Conservation (phyloP, 768 basidiomycete species). For the Termitomyces eurrhizus region DNA sequence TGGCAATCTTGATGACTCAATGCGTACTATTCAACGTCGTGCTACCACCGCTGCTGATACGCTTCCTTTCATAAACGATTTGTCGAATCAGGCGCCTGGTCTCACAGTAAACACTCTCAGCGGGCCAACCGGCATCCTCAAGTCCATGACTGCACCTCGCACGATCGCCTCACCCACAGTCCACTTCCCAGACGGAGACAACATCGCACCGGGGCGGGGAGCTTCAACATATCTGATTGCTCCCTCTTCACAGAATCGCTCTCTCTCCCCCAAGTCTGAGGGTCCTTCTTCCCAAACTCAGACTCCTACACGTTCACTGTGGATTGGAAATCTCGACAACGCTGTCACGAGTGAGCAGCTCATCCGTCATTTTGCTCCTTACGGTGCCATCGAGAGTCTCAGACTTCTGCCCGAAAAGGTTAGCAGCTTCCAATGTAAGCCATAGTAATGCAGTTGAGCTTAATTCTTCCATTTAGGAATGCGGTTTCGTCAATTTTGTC, state of each 20-base stretch:
- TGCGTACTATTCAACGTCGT: constrained; percentile 66
- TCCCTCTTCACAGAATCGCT: constrained; percentile 64
- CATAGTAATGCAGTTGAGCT: neutral
- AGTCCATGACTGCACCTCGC: constrained; percentile 43
- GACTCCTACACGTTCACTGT: constrained; percentile 91
- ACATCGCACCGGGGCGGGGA: constrained; percentile 41
- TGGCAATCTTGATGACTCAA: constrained; percentile 80
- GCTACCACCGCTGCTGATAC: constrained; percentile 51
- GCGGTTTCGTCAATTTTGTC: constrained; percentile 98
- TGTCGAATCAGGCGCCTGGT: constrained; percentile 40
- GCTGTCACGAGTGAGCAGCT: constrained; percentile 93
- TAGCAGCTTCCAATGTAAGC: constrained; percentile 10
- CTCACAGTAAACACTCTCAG: constrained; percentile 33
- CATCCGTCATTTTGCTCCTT: constrained; percentile 92
- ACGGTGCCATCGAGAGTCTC: constrained; percentile 95
- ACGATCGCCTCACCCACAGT: constrained; percentile 48
- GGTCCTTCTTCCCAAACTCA: constrained; percentile 71
- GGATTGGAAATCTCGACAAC: constrained; percentile 98
- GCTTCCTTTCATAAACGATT: constrained; percentile 56
- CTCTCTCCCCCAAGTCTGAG: constrained; percentile 83
- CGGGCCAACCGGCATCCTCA: constrained; percentile 52
- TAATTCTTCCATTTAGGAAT: constrained; percentile 57
- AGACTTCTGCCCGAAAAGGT: constrained; percentile 97
- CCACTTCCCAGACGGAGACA: constrained; percentile 67
- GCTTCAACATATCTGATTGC: constrained; percentile 65